Conservation (phyloP, 2,329 filamentous ascomycete genomes). For the Trematosphaeria pertusa region DNA sequence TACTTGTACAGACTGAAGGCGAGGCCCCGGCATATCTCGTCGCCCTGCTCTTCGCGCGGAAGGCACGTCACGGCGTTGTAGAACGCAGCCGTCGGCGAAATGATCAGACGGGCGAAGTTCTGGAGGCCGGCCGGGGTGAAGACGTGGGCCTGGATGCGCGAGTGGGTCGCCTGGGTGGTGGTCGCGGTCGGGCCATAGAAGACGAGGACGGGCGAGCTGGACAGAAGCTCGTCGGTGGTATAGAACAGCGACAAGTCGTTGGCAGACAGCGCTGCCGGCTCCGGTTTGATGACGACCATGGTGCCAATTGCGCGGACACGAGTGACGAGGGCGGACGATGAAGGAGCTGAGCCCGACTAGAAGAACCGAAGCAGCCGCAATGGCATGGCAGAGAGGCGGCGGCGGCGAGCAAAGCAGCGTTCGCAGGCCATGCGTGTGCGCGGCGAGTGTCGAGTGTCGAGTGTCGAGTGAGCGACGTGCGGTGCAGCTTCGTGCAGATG, state of each 20-base stretch:
- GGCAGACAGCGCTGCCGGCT: conserved; percentile 76
- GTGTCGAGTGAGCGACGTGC: conserved; percentile 9
- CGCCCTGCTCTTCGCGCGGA: conserved; percentile 92
- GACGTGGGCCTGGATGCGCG: conserved; percentile 92
- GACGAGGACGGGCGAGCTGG: conserved; percentile 81
- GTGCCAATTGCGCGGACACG: conserved; percentile 44
- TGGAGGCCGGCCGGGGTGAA: conserved; percentile 88
- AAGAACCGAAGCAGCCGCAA: conserved; percentile 15
- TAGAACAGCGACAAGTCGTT: conserved; percentile 88
- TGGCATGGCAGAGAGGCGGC: conserved; percentile 27
- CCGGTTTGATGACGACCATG: conserved; percentile 85
- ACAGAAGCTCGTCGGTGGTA: conserved; percentile 82
- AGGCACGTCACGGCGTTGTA: conserved; percentile 90
- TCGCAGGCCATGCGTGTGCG: conserved; percentile 12
- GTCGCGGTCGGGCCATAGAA: conserved; percentile 94
- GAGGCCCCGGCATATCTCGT: conserved; percentile 88
- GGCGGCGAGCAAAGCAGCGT: conserved; percentile 9
- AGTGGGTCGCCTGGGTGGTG: conserved; percentile 86
- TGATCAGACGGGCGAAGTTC: conserved; percentile 88
- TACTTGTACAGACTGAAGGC: conserved; percentile 95
- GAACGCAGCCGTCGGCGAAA: conserved; percentile 89
- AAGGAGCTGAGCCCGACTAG: conserved; percentile 13
- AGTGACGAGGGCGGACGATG: conserved; percentile 32
- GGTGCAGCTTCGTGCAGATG: conserved; percentile 8
- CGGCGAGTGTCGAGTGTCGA: background rate